Base-by-base conservation (phyloP, 495 filamentous ascomycete species). In the Lasiosphaeria hispida region DNA sequence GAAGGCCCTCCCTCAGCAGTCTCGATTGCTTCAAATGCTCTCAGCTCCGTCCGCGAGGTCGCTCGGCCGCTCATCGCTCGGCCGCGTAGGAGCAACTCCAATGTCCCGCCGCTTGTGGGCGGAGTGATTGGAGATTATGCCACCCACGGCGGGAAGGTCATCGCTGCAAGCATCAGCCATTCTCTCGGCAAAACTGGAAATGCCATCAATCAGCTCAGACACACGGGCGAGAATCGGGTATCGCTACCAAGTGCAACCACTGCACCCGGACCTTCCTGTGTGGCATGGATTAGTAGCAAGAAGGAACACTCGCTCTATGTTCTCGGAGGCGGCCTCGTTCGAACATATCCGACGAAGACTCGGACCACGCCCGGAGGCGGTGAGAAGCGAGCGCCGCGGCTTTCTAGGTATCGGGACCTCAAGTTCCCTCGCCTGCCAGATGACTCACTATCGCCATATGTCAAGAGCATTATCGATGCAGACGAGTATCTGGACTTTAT, bases 211-310 rank as follows among this genome's bases (percentile, higher is more conserved):
- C 88, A 88, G 39, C 77, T 96, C 39, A 86, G 91, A 38, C 90
- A 94, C 67, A 85, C 85, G 1, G 89, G 89, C 8, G 91, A 94
- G 65, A 94, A 93, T 65, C 86, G 89, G 42, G 79, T 97, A 8
- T 83, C 90, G 57, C 75, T 96, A 19, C 83, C 89, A 17, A 78
- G 76, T 14, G 77, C 85, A 48, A 61, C 66, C 15, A 66, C 68
- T 11, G 51, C 70, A 8, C 72, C 77, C 6, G 72, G 69, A 4
- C 71, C 75, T 23, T 79, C 79, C n/a, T 88, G 82, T 55, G 77
- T 85, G 35, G 67, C 72, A 39, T 82, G 86, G 74, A 66, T 88
- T 39, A 71, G 75, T 23, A 76, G 80, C 34, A 82, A 75, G 61
- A 79, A 75, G 37, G 75, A 80, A 36, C 74, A 77, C 37, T 74